A percentile compares a stretch with the other conserved stretches of the same genome.
phyloP scores from a whole-genome alignment of 2,329 filamentous ascomycete genomes.

The Colletotrichum sp. region DNA sequence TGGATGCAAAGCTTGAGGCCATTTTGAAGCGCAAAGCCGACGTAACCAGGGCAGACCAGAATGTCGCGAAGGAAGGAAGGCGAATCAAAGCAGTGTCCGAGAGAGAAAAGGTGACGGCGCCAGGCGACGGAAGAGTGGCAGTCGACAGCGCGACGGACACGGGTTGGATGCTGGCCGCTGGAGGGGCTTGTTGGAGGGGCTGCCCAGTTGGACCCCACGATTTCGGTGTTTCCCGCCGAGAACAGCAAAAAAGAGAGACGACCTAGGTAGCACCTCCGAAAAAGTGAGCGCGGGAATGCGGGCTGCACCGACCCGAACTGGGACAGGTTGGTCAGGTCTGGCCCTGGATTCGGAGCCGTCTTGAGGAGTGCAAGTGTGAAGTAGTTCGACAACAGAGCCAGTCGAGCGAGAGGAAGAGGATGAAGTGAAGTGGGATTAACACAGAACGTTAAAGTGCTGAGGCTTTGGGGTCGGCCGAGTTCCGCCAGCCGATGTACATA shows the following conservation, averaged over 20 bases:
- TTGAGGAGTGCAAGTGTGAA: neutral
- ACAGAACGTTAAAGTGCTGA: neutral
- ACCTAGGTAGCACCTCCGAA: neutral
- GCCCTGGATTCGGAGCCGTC: neutral
- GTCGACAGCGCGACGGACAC: neutral
- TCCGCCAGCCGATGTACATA: neutral
- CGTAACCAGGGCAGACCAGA: neutral
- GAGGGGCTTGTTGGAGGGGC: slow-evolving; percentile 19
- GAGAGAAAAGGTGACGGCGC: neutral
- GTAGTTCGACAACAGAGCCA: neutral
- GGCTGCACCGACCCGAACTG: neutral
- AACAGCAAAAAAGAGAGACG: slow-evolving; percentile 1
- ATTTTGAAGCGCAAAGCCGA: slow-evolving; percentile 27
- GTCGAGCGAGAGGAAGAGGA: neutral
- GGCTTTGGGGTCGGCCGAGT: neutral
- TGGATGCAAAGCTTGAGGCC: slow-evolving; percentile 55
- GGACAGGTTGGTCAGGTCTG: neutral
- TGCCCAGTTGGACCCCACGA: slow-evolving; percentile 17
- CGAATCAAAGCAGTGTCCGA: neutral
- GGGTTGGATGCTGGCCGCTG: neutral
- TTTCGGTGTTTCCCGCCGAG: slow-evolving; percentile 16
- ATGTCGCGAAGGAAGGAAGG: neutral
- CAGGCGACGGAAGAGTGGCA: neutral
- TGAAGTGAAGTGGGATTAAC: neutral
- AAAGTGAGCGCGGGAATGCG: neutral